Evolutionary conservation across 352 stramenopile genomes (phyloP), one percentile per base, ranked within the genome.

Genomic region (Aphanomyces euteiches): DNA sequence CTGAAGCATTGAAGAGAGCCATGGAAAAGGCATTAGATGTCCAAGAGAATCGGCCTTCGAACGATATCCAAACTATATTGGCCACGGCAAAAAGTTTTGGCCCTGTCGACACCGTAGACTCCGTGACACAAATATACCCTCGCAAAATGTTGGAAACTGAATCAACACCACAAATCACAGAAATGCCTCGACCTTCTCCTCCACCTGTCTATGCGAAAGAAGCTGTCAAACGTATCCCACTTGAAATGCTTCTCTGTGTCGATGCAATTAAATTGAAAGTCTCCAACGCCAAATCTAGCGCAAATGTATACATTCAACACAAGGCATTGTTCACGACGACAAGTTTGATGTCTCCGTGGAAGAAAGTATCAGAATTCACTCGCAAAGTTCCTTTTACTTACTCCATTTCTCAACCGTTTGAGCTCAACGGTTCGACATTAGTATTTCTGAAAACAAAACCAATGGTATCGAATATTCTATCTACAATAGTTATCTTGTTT

Each of bases 41-140:
- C 19, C 10, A 60, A 6, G 40, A 69, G 7, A n/a, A 54, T 37
- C 17, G 12, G 21, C 12, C 13, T 10, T 8, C 12, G 6, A 54
- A 48, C 4, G 64, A 70, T 40, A 39, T 70, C 5, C 43, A 39
- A 10, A 47, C 64, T 13, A 56, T 70, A 8, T 40, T 70, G 8
- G 64, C 64, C 21, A 43, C 64, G 10, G 64, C 64, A 19, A 70
- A 70, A 19, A 70, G 64, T n/a, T 50, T 70, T 56, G 64, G 34
- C 5, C 63, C 63, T 12, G 21, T 47, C 19, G 47, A 58, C n/a
- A 28, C 28, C 28, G 28, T 28, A 28, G 28, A 28, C 28, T 28
- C 28, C 28, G 28, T 28, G 28, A 2, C 28, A 28, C 28, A 28
- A 28, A 28, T 28, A 2, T 28, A 28, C 28, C 28, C 28, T 28